phyloP scores from a whole-genome alignment of 192 early-diverging fungal genomes.

The Umbelopsis vinacea region DNA sequence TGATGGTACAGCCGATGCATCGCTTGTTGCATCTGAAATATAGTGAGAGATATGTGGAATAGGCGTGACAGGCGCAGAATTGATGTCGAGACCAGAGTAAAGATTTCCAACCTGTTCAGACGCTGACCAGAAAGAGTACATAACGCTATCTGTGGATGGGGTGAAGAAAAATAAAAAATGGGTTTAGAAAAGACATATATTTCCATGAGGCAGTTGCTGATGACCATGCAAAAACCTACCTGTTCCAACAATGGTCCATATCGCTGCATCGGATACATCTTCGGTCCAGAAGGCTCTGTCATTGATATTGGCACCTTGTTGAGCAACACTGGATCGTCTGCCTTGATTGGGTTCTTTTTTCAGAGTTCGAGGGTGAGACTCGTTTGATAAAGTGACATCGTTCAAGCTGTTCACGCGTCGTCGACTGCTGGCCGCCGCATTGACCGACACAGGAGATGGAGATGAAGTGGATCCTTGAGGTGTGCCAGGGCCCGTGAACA shows the following conservation, averaged over 20 bases:
- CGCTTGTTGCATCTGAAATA: slow-evolving; percentile 5
- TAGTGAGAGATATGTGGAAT: slow-evolving; percentile 44
- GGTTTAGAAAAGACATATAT: no score
- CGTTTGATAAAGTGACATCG: slow-evolving; percentile 28
- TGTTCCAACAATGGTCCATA: slow-evolving; percentile 92
- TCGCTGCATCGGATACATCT: slow-evolving; percentile 79
- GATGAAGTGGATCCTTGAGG: slow-evolving; percentile 15
- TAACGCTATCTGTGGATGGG: slow-evolving; percentile 11
- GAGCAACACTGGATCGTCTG: background rate
- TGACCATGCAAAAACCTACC: no score
- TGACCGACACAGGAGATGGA: background rate
- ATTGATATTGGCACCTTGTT: background rate
- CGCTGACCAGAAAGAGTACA: slow-evolving; percentile 19
- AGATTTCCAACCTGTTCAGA: slow-evolving; percentile 2
- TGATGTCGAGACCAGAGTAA: slow-evolving; percentile 5
- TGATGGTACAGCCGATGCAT: background rate
- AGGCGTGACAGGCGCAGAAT: slow-evolving; percentile 23
- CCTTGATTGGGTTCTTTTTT: slow-evolving; percentile 2
- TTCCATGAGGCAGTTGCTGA: no score
- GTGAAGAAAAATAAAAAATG: background rate
- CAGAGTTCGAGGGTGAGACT: background rate
- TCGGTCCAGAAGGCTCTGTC: slow-evolving; percentile 63
- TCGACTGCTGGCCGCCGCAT: slow-evolving; percentile 37
- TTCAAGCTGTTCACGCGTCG: slow-evolving; percentile 62
- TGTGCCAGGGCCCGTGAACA: background rate